phyloP scores from a whole-genome alignment of 2,329 filamentous ascomycete species.

The Stagonosporopsis rhizophila region DNA sequence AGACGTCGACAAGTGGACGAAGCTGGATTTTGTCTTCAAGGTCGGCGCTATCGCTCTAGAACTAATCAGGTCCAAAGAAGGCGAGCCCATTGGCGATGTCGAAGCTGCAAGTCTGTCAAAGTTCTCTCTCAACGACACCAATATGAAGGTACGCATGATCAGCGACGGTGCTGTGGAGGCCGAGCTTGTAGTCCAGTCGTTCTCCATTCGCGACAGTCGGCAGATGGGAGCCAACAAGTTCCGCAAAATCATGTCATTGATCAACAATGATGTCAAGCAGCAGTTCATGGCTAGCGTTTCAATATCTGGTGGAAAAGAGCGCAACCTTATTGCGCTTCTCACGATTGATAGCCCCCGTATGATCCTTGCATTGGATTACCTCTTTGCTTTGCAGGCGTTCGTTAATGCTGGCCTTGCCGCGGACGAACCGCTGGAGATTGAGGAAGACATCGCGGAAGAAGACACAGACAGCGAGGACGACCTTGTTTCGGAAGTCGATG shows the following conservation, averaged over 20 bases:
- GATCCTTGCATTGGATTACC: constrained; percentile 94
- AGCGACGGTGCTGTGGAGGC: constrained; percentile 91
- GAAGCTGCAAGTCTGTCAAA: constrained; percentile 85
- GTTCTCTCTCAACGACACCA: constrained; percentile 93
- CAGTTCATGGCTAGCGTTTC: constrained; percentile 98
- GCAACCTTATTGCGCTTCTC: constrained; percentile 85
- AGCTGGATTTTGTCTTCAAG: constrained; percentile 89
- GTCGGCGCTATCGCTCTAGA: constrained; percentile 88
- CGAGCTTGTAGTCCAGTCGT: constrained; percentile 90
- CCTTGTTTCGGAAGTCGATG: constrained; percentile 45
- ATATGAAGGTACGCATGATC: constrained; percentile 89
- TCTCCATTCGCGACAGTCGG: constrained; percentile 94
- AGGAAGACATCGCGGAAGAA: constrained; percentile 65
- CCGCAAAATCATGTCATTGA: constrained; percentile 96
- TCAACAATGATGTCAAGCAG: constrained; percentile 88
- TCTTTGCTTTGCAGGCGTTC: constrained; percentile 88
- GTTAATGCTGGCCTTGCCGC: constrained; percentile 70
- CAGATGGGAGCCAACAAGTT: constrained; percentile 91
- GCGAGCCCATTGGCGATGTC: constrained; percentile 78
- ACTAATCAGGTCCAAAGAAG: constrained; percentile 77
- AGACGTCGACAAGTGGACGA: constrained; percentile 81
- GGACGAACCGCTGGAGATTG: constrained; percentile 64
- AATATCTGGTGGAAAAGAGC: constrained; percentile 83
- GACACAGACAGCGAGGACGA: constrained; percentile 50
- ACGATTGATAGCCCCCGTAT: constrained; percentile 94